Evolutionary conservation across 2,329 filamentous ascomycete species (phyloP).

Genomic region (Colletotrichum neosansevieriae): DNA sequence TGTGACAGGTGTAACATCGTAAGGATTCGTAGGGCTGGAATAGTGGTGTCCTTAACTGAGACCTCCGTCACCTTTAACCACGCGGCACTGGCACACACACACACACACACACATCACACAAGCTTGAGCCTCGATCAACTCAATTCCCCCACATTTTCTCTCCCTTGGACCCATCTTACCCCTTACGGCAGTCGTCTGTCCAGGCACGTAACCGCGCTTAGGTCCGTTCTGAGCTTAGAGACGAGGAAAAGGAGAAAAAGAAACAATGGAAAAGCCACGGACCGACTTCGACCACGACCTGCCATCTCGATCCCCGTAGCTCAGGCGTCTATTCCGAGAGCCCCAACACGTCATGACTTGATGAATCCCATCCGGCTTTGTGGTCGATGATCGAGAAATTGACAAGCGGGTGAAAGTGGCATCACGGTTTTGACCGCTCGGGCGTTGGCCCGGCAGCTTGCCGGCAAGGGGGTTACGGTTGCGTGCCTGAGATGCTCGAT

Average conservation of each 20-base stretch:
- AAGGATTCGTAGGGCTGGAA: constrained; percentile 11
- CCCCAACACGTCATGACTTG: constrained; percentile 37
- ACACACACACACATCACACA: background rate
- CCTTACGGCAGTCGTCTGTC: background rate
- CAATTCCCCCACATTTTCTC: background rate
- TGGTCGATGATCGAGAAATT: constrained; percentile 23
- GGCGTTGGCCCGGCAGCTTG: constrained; percentile 14
- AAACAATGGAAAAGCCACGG: constrained; percentile 26
- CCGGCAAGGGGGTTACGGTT: background rate
- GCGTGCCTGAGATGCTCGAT: background rate
- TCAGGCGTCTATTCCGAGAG: background rate
- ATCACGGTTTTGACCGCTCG: background rate
- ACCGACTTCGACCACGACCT: background rate
- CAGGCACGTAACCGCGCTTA: background rate
- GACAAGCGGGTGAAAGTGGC: background rate
- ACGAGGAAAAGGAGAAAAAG: constrained; percentile 13
- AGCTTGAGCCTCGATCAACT: background rate
- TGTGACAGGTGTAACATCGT: background rate
- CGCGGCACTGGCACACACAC: background rate
- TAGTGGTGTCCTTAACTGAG: constrained; percentile 19
- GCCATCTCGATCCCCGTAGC: constrained; percentile 29
- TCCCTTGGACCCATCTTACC: background rate
- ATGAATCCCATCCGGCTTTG: background rate
- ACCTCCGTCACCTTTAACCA: constrained; percentile 18
- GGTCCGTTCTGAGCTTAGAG: background rate